phyloP scores from a whole-genome alignment of 1,284 basidiomycete genomes.

The Mixia osmundae region DNA sequence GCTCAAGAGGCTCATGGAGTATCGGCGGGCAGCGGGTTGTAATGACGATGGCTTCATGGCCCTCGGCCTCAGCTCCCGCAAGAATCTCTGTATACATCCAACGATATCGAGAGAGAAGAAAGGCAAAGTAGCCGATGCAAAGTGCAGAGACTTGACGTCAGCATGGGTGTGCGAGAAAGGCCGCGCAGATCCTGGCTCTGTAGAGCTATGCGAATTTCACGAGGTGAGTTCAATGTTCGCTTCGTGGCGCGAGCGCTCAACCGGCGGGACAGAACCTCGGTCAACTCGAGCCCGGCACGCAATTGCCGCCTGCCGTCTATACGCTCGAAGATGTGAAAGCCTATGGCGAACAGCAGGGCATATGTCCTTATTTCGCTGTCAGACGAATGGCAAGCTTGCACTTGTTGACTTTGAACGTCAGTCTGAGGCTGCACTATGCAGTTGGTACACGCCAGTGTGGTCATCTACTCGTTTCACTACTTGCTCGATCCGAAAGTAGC shows the following conservation, averaged over 20 bases:
- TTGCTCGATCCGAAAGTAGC: slow-evolving; percentile 96
- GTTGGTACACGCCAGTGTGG: slow-evolving; percentile 86
- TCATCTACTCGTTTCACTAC: slow-evolving; percentile 99
- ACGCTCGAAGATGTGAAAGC: slow-evolving; percentile 83
- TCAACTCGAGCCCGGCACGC: slow-evolving; percentile 55
- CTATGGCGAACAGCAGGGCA: slow-evolving; percentile 58
- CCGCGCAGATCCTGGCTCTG: slow-evolving; percentile 65
- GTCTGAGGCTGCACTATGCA: slow-evolving; percentile 21
- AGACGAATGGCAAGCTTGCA: slow-evolving; percentile 52
- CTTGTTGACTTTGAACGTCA: not conserved
- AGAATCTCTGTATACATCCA: slow-evolving; percentile 91
- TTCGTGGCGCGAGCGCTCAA: not conserved
- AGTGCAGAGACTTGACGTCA: slow-evolving; percentile 86
- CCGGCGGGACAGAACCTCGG: slow-evolving; percentile 38
- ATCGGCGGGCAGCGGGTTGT: slow-evolving; percentile 49
- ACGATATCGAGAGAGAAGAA: slow-evolving; percentile 94
- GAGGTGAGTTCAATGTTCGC: slow-evolving; percentile 35
- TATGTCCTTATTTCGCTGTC: slow-evolving; percentile 92
- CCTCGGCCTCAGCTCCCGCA: slow-evolving; percentile 77
- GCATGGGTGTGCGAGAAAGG: slow-evolving; percentile 64
- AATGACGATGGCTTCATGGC: slow-evolving; percentile 71
- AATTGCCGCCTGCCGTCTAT: slow-evolving; percentile 73
- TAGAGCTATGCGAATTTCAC: slow-evolving; percentile 83
- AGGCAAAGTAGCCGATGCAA: slow-evolving; percentile 86
- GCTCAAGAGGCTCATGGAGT: slow-evolving; percentile 80